phyloP scores from a whole-genome alignment of 2,329 filamentous ascomycete species.

The Pseudonectria buxi region DNA sequence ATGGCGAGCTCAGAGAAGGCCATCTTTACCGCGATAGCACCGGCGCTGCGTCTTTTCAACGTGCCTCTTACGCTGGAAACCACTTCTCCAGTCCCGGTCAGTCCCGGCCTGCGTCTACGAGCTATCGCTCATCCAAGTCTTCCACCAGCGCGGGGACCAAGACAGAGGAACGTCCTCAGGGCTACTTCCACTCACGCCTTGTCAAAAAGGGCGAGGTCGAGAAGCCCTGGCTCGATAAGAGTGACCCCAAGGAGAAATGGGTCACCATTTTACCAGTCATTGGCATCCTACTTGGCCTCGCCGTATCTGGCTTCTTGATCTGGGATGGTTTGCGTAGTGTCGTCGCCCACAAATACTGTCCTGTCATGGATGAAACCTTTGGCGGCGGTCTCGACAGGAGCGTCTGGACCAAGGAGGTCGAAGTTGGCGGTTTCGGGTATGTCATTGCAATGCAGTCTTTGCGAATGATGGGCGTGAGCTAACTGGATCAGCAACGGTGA shows the following conservation, averaged over 20 bases:
- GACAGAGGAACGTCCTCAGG: slow-evolving; percentile 34
- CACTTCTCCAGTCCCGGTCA: slow-evolving; percentile 39
- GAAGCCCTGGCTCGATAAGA: slow-evolving; percentile 70
- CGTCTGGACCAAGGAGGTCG: slow-evolving; percentile 68
- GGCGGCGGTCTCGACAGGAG: slow-evolving; percentile 48
- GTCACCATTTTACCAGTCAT: slow-evolving; percentile 71
- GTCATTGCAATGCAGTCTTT: slow-evolving; percentile 22
- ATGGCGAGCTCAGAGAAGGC: slow-evolving; percentile 29
- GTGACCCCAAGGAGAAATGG: slow-evolving; percentile 77
- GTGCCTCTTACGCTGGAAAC: slow-evolving; percentile 27
- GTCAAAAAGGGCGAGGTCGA: slow-evolving; percentile 67
- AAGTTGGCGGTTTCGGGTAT: slow-evolving; percentile 70
- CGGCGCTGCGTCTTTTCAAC: slow-evolving; percentile 30
- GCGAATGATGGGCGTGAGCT: background rate
- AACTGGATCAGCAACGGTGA: slow-evolving; percentile 59
- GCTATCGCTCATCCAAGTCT: slow-evolving; percentile 39
- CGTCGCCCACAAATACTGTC: slow-evolving; percentile 66
- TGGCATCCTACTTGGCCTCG: slow-evolving; percentile 63
- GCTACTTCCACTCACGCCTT: slow-evolving; percentile 68
- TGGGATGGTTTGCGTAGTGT: slow-evolving; percentile 70
- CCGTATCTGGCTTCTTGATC: slow-evolving; percentile 61
- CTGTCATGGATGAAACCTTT: slow-evolving; percentile 61
- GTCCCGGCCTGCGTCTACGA: slow-evolving; percentile 40
- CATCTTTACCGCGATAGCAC: slow-evolving; percentile 36
- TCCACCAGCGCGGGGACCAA: slow-evolving; percentile 21